A percentile compares a stretch with the other conserved stretches of the same genome.
phyloP scores from a whole-genome alignment of 441 rosid genomes.

The Gossypium trilobum region DNA sequence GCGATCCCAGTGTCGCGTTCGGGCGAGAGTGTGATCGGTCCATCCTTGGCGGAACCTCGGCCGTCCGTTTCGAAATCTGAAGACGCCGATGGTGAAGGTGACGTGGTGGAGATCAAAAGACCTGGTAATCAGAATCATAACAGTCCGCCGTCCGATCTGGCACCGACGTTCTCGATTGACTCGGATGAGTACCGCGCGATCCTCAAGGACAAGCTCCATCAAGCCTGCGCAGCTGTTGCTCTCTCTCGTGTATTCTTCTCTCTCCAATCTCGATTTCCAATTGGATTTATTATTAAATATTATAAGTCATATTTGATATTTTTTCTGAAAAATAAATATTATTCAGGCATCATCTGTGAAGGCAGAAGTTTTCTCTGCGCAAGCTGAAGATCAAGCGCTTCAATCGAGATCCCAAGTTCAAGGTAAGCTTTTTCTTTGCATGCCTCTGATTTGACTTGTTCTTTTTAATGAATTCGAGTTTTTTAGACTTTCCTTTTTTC shows the following conservation, averaged over 20 bases:
- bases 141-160: conserved; percentile 26
- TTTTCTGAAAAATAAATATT: not conserved
- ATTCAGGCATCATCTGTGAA: conserved; percentile 40
- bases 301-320: not conserved
- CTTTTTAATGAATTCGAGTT: not conserved
- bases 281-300: not conserved
- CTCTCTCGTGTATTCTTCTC: conserved; percentile 35
- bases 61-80: conserved; percentile 36
- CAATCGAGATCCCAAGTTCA: conserved; percentile 33
- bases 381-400: conserved; percentile 30
- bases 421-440: conserved; percentile 27
- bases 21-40: conserved; percentile 25
- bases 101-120: conserved; percentile 30
- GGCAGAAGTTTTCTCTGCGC: conserved; percentile 41
- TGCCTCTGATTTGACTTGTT: conserved; percentile 2
- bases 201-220: conserved; percentile 58
- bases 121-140: conserved; percentile 21
- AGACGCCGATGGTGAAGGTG: conserved; percentile 24
- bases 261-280: not conserved
- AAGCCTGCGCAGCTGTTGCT: conserved; percentile 63
- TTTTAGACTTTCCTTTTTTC: not conserved
- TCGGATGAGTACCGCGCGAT: conserved; percentile 39
- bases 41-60: conserved; percentile 25
- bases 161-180: conserved; percentile 25
- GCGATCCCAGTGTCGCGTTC: conserved; percentile 31